Conservation (phyloP, 495 filamentous ascomycete genomes). For the Neurospora hispaniola region DNA sequence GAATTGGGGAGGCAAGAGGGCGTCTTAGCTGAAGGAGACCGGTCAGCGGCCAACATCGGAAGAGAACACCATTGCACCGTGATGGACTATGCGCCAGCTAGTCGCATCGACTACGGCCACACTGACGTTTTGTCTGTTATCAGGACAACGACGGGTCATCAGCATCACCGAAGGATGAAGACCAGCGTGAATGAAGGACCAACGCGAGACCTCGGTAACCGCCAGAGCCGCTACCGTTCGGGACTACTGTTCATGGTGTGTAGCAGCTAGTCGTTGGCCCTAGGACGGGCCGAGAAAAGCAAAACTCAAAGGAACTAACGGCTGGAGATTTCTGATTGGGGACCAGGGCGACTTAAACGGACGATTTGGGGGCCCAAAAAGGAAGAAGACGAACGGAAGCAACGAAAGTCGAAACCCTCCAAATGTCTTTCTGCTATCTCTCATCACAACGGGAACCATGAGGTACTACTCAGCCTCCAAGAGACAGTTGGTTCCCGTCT, state of each 20-base stretch:
- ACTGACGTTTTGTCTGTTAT: neutral
- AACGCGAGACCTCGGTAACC: neutral
- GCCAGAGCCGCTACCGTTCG: neutral
- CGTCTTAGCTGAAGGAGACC: neutral
- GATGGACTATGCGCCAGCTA: neutral
- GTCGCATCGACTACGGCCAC: neutral
- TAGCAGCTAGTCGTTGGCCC: neutral
- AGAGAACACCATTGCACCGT: neutral
- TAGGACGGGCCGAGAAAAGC: neutral
- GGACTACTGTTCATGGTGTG: neutral
- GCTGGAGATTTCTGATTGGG: neutral
- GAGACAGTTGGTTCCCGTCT: neutral
- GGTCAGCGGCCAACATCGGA: neutral
- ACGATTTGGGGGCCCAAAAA: neutral
- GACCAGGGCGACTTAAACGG: neutral
- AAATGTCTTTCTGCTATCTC: neutral
- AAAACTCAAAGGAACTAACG: neutral
- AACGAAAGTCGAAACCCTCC: neutral
- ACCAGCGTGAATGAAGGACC: neutral
- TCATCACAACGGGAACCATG: neutral
- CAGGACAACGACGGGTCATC: neutral
- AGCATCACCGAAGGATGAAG: neutral
- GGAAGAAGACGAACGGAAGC: neutral
- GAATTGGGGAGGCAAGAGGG: neutral
- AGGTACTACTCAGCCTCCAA: neutral